phyloP scores from a whole-genome alignment of 257 asterid genomes.

The Avicennia marina region DNA sequence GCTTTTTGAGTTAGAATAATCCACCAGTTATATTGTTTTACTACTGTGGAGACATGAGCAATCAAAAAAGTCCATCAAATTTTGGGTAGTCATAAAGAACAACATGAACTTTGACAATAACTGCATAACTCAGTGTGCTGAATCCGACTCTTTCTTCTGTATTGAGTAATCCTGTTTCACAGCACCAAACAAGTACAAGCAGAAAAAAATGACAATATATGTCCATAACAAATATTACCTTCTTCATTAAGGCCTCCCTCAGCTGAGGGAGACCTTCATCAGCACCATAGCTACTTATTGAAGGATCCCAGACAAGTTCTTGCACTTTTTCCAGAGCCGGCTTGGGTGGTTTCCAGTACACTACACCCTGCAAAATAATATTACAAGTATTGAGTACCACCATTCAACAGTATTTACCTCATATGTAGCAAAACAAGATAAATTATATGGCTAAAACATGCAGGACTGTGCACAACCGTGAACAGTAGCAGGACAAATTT shows the following conservation, averaged over 20 bases:
- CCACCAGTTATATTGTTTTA: too few species aligned
- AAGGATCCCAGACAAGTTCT: slow-evolving; percentile 76
- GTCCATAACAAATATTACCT: slow-evolving; percentile 37
- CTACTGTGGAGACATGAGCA: too few species aligned
- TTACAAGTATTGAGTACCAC: not conserved
- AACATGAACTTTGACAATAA: too few species aligned
- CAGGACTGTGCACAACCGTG: too few species aligned
- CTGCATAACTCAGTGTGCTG: too few species aligned
- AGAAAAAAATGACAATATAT: not conserved
- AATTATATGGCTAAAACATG: not conserved
- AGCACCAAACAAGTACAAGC: slow-evolving; percentile 7
- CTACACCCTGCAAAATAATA: slow-evolving; percentile 68
- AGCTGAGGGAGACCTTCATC: slow-evolving; percentile 97
- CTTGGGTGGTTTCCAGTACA: slow-evolving; percentile 94
- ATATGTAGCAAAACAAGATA: not conserved
- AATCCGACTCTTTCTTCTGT: too few species aligned
- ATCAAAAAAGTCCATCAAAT: too few species aligned
- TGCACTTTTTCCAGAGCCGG: slow-evolving; percentile 75
- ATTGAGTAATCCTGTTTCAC: not conserved
- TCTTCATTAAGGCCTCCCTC: slow-evolving; percentile 64
- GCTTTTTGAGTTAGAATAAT: too few species aligned
- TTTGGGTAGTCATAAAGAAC: too few species aligned
- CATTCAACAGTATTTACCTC: not conserved
- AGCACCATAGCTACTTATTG: slow-evolving; percentile 83
- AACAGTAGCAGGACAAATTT: too few species aligned